Conservation (phyloP, 2,329 filamentous ascomycete species). For the Basipetospora chlamydospora region DNA sequence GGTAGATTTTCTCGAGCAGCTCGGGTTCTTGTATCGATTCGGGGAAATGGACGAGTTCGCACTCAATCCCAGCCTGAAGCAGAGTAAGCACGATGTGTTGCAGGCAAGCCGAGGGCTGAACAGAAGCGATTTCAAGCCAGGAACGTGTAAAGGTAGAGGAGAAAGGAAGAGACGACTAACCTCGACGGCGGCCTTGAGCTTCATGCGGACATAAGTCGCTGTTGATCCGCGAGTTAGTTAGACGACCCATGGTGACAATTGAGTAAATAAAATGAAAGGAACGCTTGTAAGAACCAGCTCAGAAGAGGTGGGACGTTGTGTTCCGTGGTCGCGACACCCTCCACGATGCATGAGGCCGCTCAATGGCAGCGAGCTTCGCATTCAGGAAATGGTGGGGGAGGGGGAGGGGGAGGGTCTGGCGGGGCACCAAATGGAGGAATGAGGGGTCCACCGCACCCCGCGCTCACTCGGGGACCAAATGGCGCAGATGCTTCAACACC, state of each 20-base stretch:
- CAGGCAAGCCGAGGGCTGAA: no score
- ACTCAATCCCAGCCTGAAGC: conserved; percentile 68
- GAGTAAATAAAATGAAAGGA: conserved; percentile 9
- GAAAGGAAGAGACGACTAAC: conserved; percentile 28
- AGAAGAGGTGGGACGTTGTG: no score
- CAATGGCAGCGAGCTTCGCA: no score
- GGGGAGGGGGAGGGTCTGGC: no score
- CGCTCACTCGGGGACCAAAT: no score
- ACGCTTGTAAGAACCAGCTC: conserved; percentile 10
- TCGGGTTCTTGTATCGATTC: conserved; percentile 72
- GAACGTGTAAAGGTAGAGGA: neutral
- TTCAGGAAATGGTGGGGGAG: conserved; percentile 8
- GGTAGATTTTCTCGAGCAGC: conserved; percentile 66
- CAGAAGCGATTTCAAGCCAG: no score
- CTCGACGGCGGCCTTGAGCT: conserved; percentile 91
- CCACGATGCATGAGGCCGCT: no score
- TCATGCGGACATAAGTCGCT: conserved; percentile 99
- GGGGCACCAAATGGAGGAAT: neutral
- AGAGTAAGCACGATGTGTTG: neutral
- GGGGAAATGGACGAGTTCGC: conserved; percentile 71
- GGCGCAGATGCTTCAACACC: no score
- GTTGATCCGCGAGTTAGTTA: conserved; percentile 18
- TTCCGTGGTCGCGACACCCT: no score
- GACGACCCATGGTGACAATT: no score
- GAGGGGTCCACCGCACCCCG: no score